These are phyloP conservation scores for Trichoderma polysporum DNA, from an alignment of 2,329 filamentous ascomycete genomes.

Conservation along the genomic window DNA sequence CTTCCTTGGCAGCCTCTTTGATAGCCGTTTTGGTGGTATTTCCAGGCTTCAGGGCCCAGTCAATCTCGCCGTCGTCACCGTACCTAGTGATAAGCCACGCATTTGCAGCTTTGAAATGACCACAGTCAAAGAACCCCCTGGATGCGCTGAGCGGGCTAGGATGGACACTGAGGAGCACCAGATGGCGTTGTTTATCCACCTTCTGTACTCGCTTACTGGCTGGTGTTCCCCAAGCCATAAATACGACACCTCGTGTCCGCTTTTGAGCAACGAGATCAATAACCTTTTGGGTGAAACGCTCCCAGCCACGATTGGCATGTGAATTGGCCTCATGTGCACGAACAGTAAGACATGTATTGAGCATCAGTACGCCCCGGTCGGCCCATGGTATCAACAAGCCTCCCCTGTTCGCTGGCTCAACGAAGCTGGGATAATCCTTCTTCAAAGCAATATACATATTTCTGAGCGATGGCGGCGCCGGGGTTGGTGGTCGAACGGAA, in stretches of 20 bases:
- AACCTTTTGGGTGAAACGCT: constrained; percentile 84
- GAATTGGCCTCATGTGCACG: constrained; percentile 84
- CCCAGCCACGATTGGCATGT: constrained; percentile 87
- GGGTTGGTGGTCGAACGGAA: constrained; percentile 85
- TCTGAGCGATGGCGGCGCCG: constrained; percentile 81
- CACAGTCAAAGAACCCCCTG: constrained; percentile 79
- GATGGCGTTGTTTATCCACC: constrained; percentile 71
- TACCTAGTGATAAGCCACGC: constrained; percentile 80
- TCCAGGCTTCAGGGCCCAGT: constrained; percentile 67
- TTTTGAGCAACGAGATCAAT: constrained; percentile 83
- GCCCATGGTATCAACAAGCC: constrained; percentile 93
- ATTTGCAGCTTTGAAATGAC: constrained; percentile 79
- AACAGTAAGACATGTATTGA: constrained; percentile 95
- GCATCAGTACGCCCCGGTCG: constrained; percentile 83
- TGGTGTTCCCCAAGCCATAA: constrained; percentile 88
- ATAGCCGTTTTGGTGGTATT: constrained; percentile 33
- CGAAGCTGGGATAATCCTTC: constrained; percentile 83
- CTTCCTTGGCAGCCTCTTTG: constrained; percentile 31
- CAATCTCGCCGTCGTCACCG: constrained; percentile 75
- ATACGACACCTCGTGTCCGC: constrained; percentile 80
- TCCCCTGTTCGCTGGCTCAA: constrained; percentile 69
- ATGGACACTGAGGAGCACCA: constrained; percentile 83
- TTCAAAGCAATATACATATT: constrained; percentile 92
- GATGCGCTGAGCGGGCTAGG: constrained; percentile 88
- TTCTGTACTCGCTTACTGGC: constrained; percentile 76